These are phyloP conservation scores for Hypholoma fasciculare DNA, from an alignment of 768 basidiomycete species.

Conservation along the genomic window DNA sequence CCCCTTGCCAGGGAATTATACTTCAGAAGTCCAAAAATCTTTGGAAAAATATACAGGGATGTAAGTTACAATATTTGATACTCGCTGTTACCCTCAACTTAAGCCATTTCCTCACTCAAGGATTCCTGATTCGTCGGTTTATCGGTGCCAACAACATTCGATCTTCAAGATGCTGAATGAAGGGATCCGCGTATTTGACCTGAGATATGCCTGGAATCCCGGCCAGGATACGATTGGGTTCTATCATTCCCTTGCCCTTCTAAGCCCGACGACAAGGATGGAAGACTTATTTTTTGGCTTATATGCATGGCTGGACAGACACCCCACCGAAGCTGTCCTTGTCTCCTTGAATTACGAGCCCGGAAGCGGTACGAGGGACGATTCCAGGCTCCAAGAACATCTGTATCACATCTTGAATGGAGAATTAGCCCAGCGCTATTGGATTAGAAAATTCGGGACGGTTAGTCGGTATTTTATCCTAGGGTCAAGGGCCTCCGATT, in stretches of 20 bases:
- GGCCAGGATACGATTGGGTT: slow-evolving; percentile 52
- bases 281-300: slow-evolving; percentile 53
- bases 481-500: neutral
- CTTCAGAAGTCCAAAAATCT: slow-evolving; percentile 39
- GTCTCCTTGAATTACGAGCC: slow-evolving; percentile 51
- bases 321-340: slow-evolving; percentile 51
- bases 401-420: slow-evolving; percentile 40
- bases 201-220: slow-evolving; percentile 48
- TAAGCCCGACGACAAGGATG: slow-evolving; percentile 44
- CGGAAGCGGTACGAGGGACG: slow-evolving; percentile 43
- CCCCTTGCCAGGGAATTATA: slow-evolving; percentile 39
- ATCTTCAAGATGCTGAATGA: slow-evolving; percentile 46
- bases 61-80: slow-evolving; percentile 24
- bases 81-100: neutral
- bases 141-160: slow-evolving; percentile 48
- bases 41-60: slow-evolving; percentile 43
- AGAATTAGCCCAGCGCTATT: slow-evolving; percentile 39
- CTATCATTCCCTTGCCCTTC: slow-evolving; percentile 43
- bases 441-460: slow-evolving; percentile 45
- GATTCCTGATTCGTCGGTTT: slow-evolving; percentile 21
- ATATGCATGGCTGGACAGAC: slow-evolving; percentile 50
- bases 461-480: neutral
- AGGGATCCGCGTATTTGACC: slow-evolving; percentile 49
- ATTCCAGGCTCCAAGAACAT: slow-evolving; percentile 40
- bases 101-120: slow-evolving; percentile 27